phyloP scores from a whole-genome alignment of 2,329 filamentous ascomycete genomes.

The Penicillium glabrum region DNA sequence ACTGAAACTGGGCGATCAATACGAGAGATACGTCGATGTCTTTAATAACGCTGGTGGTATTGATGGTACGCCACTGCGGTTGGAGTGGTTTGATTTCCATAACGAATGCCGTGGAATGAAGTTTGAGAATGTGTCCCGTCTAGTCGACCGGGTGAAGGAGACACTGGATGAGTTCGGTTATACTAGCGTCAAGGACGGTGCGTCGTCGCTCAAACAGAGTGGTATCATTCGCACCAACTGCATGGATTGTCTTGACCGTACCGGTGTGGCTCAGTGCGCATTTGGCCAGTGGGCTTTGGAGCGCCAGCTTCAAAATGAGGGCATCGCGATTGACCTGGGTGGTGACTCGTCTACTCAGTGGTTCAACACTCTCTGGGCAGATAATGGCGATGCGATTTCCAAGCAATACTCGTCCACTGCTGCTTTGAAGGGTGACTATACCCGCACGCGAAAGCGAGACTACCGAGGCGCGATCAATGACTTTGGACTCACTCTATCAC shows the following conservation, averaged over 20 bases:
- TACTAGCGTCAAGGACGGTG: conserved; percentile 57
- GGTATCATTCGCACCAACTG: conserved; percentile 93
- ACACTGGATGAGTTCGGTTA: conserved; percentile 72
- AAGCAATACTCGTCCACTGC: conserved; percentile 95
- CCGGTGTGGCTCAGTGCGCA: conserved; percentile 92
- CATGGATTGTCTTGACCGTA: conserved; percentile 97
- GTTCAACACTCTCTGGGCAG: conserved; percentile 97
- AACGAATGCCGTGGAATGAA: conserved; percentile 91
- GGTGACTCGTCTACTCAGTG: conserved; percentile 77
- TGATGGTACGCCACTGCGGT: conserved; percentile 58
- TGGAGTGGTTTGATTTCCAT: conserved; percentile 99
- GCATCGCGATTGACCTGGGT: conserved; percentile 72
- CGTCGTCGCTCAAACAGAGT: conserved; percentile 54
- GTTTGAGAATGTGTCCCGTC: conserved; percentile 86
- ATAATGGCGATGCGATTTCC: conserved; percentile 94
- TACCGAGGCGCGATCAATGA: conserved; percentile 91
- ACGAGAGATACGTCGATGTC: conserved; percentile 65
- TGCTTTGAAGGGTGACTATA: conserved; percentile 95
- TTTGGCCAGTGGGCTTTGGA: conserved; percentile 83
- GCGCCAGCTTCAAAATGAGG: conserved; percentile 71
- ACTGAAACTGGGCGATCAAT: conserved; percentile 73
- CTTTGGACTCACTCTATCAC: conserved; percentile 79
- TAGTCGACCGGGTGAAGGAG: conserved; percentile 68
- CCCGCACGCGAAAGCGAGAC: conserved; percentile 83
- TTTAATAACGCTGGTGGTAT: conserved; percentile 64